Evolutionary conservation across 257 asterid species (phyloP).

Genomic region (Ilex asprella): DNA sequence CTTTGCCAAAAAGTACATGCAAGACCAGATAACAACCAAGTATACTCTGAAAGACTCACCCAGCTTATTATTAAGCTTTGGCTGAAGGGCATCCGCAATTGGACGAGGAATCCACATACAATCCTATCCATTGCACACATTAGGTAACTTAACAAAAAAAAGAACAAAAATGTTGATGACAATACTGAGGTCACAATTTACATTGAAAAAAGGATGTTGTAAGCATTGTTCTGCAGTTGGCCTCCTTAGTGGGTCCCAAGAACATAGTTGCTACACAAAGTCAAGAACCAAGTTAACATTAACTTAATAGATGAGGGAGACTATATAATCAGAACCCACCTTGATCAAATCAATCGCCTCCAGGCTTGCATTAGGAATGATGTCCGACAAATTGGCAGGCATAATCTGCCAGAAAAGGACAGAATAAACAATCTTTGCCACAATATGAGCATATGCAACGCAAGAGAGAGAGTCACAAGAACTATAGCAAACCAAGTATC

Average conservation of each 20-base stretch:
- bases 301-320: background rate
- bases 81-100: slow-evolving; percentile 56
- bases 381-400: slow-evolving; percentile 56
- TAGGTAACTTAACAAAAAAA: slow-evolving; percentile 18
- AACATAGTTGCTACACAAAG: slow-evolving; percentile 67
- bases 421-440: slow-evolving; percentile 6
- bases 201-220: slow-evolving; percentile 86
- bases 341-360: slow-evolving; percentile 88
- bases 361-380: slow-evolving; percentile 73
- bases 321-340: slow-evolving; percentile 32
- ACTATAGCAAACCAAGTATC: slow-evolving; percentile 4
- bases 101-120: slow-evolving; percentile 53
- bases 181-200: slow-evolving; percentile 24
- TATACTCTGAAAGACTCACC: slow-evolving; percentile 15
- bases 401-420: slow-evolving; percentile 36
- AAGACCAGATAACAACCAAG: background rate
- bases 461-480: background rate
- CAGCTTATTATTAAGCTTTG: slow-evolving; percentile 44
- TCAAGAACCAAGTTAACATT: background rate
- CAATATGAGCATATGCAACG: slow-evolving; percentile 3
- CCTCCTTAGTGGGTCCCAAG: slow-evolving; percentile 93
- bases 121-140: slow-evolving; percentile 45
- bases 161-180: slow-evolving; percentile 12
- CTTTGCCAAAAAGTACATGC: too few species aligned
- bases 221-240: slow-evolving; percentile 94